Percentiles rank a stretch among this genome's conserved stretches.
Conservation (phyloP, 73 alveolate species). For the Halteria grandinella region DNA sequence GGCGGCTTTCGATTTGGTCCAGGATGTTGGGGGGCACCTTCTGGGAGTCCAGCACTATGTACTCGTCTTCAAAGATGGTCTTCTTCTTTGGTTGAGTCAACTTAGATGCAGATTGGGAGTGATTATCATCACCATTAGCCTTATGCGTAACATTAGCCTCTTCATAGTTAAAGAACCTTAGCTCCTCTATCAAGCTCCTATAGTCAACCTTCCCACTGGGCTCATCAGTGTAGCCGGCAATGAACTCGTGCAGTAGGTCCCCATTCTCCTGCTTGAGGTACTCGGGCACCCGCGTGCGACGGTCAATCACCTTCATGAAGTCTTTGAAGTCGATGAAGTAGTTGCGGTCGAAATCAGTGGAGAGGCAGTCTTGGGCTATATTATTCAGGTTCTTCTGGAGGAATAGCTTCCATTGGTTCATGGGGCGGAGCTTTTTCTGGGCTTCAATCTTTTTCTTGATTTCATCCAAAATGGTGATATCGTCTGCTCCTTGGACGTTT, state of each 20-base stretch:
- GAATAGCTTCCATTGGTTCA: constrained; percentile 41
- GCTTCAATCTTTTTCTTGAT: constrained; percentile 24
- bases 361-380: constrained; percentile 27
- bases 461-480: constrained; percentile 14
- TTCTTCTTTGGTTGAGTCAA: constrained; percentile 1
- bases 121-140: neutral
- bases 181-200: constrained; percentile 47
- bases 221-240: constrained; percentile 31
- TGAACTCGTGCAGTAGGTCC: constrained; percentile 13
- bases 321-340: constrained; percentile 41
- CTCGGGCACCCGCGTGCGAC: constrained; percentile 64
- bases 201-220: constrained; percentile 39
- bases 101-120: constrained; percentile 12
- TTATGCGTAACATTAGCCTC: constrained; percentile 19
- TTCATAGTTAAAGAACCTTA: constrained; percentile 54
- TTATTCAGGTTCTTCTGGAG: constrained; percentile 40
- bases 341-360: constrained; percentile 29
- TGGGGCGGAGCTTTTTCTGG: neutral
- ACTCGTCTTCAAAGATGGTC: constrained; percentile 14
- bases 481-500: constrained; percentile 8
- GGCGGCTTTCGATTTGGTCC: constrained; percentile 40
- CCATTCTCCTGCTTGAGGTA: constrained; percentile 40
- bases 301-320: constrained; percentile 41
- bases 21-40: constrained; percentile 60
- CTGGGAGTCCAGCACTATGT: constrained; percentile 44